Percentiles rank a stretch among this genome's conserved stretches.
These are phyloP conservation scores for Fusarium anguioides DNA, from an alignment of 2,329 filamentous ascomycete genomes.

Conservation along the genomic window DNA sequence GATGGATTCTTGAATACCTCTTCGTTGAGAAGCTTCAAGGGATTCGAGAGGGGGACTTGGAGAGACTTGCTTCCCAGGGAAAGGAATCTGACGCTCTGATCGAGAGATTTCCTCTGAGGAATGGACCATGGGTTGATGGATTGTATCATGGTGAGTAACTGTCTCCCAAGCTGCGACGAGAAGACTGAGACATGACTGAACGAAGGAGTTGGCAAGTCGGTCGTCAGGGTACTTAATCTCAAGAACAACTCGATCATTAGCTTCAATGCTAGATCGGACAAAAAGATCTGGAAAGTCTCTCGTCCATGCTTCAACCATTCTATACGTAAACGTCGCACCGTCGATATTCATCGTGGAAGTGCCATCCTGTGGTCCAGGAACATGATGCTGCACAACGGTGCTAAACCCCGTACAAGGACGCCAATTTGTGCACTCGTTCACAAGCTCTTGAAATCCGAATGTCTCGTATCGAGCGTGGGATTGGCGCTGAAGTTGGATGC, in stretches of 20 bases:
- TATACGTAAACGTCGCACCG: constrained; percentile 58
- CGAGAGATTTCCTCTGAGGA: constrained; percentile 54
- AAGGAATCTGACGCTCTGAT: constrained; percentile 56
- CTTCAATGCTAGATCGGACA: constrained; percentile 55
- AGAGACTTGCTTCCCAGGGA: constrained; percentile 46
- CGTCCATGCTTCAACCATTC: constrained; percentile 53
- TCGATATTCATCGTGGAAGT: constrained; percentile 58
- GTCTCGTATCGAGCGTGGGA: constrained; percentile 61
- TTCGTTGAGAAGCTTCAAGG: constrained; percentile 55
- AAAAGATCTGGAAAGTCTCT: constrained; percentile 60
- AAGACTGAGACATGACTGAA: constrained; percentile 57
- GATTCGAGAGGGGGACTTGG: constrained; percentile 11
- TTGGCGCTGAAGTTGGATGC: constrained; percentile 61
- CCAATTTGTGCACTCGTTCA: constrained; percentile 66
- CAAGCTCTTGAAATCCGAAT: constrained; percentile 62
- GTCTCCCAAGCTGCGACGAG: constrained; percentile 59
- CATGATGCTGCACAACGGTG: constrained; percentile 64
- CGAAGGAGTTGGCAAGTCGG: constrained; percentile 56
- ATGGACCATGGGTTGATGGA: constrained; percentile 59
- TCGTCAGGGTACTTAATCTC: constrained; percentile 60
- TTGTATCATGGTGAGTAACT: constrained; percentile 58
- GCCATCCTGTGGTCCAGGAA: constrained; percentile 46
- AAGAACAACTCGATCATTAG: constrained; percentile 53
- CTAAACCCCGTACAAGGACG: constrained; percentile 65
- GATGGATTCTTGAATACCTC: constrained; percentile 56